phyloP scores from a whole-genome alignment of 2,329 filamentous ascomycete genomes.

The Ophiocordyceps polyrhachis-furcata region DNA sequence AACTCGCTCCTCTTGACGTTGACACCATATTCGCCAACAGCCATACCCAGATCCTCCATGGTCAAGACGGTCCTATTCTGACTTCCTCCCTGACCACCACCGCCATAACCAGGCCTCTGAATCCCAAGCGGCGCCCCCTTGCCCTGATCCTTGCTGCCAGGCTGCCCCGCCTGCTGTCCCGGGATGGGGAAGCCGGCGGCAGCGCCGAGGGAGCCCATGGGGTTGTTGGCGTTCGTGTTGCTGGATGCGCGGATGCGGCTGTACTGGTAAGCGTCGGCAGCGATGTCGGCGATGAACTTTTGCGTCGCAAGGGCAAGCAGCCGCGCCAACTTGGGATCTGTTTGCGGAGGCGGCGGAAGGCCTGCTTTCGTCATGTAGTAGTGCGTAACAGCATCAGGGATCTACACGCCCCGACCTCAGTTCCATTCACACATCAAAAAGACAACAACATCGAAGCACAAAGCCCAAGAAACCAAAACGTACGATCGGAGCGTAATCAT shows the following conservation, averaged over 20 bases:
- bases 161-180: conserved; percentile 40
- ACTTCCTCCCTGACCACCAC: conserved; percentile 72
- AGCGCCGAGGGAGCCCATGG: conserved; percentile 70
- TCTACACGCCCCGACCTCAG: no score
- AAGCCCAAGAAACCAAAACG: no score
- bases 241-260: conserved; percentile 85
- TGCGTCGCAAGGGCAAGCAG: conserved; percentile 94
- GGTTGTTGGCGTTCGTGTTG: conserved; percentile 67
- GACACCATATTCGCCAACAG: conserved; percentile 90
- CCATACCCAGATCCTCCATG: conserved; percentile 98
- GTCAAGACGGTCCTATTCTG: conserved; percentile 89
- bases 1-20: conserved; percentile 97
- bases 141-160: conserved; percentile 13
- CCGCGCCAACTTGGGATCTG: conserved; percentile 74
- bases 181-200: conserved; percentile 50
- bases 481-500: conserved; percentile 95
- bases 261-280: conserved; percentile 95
- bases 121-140: conserved; percentile 44
- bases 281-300: conserved; percentile 96
- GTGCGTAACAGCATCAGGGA: conserved; percentile 90
- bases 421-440: no score
- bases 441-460: no score
- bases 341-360: conserved; percentile 79
- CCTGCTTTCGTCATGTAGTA: conserved; percentile 96
- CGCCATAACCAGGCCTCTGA: conserved; percentile 63